Conservation (phyloP, 1,284 basidiomycete species). For the Ceratobasidium sp. region DNA sequence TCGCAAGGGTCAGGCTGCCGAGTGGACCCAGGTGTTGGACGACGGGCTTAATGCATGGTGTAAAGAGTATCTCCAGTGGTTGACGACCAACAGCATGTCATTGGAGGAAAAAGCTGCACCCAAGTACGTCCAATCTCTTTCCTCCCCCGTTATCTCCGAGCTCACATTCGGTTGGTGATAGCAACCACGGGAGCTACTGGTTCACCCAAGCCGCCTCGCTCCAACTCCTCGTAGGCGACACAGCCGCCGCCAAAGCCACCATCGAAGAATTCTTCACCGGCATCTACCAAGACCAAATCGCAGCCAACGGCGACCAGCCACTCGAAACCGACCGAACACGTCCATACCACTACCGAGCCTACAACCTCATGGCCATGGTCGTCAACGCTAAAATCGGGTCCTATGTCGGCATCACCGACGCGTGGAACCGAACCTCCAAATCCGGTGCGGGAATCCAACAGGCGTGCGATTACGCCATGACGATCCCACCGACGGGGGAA, state of each 20-base stretch:
- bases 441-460: slow-evolving; percentile 62
- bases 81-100: slow-evolving; percentile 44
- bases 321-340: slow-evolving; percentile 48
- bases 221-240: slow-evolving; percentile 58
- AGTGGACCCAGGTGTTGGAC: slow-evolving; percentile 45
- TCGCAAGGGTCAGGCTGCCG: slow-evolving; percentile 40
- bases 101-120: slow-evolving; percentile 45
- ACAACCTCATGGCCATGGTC: slow-evolving; percentile 48
- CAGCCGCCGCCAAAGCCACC: slow-evolving; percentile 52
- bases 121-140: slow-evolving; percentile 43
- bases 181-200: slow-evolving; percentile 47
- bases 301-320: slow-evolving; percentile 60
- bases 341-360: slow-evolving; percentile 43
- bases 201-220: slow-evolving; percentile 60
- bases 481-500: slow-evolving; percentile 48
- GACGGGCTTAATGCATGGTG: slow-evolving; percentile 45
- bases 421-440: slow-evolving; percentile 60
- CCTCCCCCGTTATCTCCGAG: neutral
- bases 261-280: slow-evolving; percentile 57
- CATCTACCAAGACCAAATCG: slow-evolving; percentile 62
- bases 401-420: slow-evolving; percentile 56
- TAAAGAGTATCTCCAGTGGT: slow-evolving; percentile 45
- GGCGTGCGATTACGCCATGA: slow-evolving; percentile 65
- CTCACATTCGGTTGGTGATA: neutral
- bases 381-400: slow-evolving; percentile 59